phyloP scores from a whole-genome alignment of 1,284 basidiomycete genomes.

The Vanrija sp. region DNA sequence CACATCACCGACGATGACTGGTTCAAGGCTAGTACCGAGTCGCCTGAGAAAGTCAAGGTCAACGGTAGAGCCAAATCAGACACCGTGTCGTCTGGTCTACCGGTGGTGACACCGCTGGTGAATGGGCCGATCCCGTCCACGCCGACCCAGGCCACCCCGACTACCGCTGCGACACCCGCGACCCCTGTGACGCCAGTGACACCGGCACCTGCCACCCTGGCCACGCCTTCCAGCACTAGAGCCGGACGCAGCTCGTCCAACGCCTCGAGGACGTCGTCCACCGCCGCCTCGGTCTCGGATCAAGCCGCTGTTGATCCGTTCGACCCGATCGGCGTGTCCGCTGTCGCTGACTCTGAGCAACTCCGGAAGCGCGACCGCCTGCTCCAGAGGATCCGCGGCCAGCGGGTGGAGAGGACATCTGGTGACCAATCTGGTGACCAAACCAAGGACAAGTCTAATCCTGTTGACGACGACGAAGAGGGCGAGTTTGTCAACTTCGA shows the following conservation, averaged over 20 bases:
- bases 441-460: too few species aligned
- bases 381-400: background rate
- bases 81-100: too few species aligned
- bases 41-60: background rate
- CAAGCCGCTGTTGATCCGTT: background rate
- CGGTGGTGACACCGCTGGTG: background rate
- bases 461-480: conserved; percentile 21
- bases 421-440: too few species aligned
- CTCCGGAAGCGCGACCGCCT: conserved; percentile 4
- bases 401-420: too few species aligned
- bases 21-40: conserved; percentile 36
- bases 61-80: background rate
- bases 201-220: too few species aligned
- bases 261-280: background rate
- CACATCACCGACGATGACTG: conserved; percentile 45
- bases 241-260: background rate
- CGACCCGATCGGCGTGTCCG: background rate
- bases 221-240: too few species aligned
- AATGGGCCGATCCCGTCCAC: background rate
- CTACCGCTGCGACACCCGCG: too few species aligned
- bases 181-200: too few species aligned
- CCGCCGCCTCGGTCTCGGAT: background rate
- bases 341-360: too few species aligned
- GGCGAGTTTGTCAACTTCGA: conserved; percentile 48
- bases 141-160: background rate